Conservation (phyloP, 306 rosid species). For the Oxytropis ochrocephala region DNA sequence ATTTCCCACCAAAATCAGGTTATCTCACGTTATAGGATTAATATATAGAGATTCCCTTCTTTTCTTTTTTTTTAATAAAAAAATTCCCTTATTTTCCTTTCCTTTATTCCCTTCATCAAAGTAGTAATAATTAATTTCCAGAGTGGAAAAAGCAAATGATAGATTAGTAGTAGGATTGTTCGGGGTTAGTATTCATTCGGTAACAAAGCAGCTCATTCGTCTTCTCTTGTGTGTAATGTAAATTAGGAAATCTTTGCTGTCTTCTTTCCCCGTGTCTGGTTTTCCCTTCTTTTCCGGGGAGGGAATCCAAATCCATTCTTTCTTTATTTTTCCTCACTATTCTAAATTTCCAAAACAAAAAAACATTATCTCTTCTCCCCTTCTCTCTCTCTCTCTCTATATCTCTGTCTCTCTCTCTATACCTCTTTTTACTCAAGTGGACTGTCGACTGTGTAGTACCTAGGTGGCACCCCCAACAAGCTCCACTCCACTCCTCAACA, state of each 20-base stretch:
- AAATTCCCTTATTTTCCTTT: background rate
- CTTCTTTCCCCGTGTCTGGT: constrained; percentile 23
- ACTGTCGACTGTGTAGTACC: background rate
- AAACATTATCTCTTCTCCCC: background rate
- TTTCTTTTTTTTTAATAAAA: no score
- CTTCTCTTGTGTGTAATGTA: background rate
- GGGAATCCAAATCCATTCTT: constrained; percentile 21
- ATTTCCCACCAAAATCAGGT: no score
- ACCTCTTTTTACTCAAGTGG: background rate
- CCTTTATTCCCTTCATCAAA: background rate
- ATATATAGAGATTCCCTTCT: no score
- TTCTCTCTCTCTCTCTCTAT: background rate
- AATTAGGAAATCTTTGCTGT: background rate
- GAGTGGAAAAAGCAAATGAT: background rate
- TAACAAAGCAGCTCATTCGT: constrained; percentile 25
- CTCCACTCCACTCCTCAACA: no score
- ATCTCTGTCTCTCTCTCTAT: background rate
- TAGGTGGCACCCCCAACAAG: background rate
- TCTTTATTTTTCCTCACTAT: background rate
- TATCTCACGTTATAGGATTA: no score
- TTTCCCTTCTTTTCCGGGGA: background rate
- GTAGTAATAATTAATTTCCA: background rate
- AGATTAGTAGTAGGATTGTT: background rate
- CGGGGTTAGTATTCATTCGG: background rate
- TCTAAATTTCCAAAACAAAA: no score